phyloP scores from a whole-genome alignment of 345 rosid genomes.

The Sisymbrium altissimum region DNA sequence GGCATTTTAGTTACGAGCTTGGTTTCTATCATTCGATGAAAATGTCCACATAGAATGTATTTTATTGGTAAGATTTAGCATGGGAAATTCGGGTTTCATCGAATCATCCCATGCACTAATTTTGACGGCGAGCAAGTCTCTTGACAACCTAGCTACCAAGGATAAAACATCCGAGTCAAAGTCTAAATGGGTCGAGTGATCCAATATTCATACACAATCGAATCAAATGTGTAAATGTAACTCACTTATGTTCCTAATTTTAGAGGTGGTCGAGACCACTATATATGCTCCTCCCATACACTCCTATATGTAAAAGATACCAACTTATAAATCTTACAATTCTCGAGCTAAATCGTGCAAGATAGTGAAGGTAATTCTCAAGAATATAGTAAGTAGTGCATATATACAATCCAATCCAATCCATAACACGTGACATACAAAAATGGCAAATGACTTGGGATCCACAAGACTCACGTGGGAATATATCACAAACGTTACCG shows the following conservation, averaged over 20 bases:
- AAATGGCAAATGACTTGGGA: conserved; percentile 16
- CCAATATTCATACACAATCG: neutral
- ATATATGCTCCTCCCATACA: neutral
- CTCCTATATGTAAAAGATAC: neutral
- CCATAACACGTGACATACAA: conserved; percentile 32
- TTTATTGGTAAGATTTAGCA: neutral
- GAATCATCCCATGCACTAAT: neutral
- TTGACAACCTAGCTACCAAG: neutral
- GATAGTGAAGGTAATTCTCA: conserved; percentile 1
- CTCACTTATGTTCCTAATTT: neutral
- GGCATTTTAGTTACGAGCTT: neutral
- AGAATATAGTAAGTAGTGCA: neutral
- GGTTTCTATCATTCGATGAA: neutral
- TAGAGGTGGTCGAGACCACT: neutral
- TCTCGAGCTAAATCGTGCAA: neutral
- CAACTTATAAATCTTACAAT: neutral
- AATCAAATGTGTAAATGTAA: neutral
- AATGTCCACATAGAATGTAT: neutral
- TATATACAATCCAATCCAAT: neutral
- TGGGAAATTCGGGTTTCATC: neutral
- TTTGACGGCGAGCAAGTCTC: neutral
- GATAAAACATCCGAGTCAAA: neutral
- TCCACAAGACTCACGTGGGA: conserved; percentile 29
- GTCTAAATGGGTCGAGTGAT: neutral
- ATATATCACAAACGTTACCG: conserved; percentile 16